phyloP scores from a whole-genome alignment of 2,329 filamentous ascomycete genomes.

The Penicillium concentricum region DNA sequence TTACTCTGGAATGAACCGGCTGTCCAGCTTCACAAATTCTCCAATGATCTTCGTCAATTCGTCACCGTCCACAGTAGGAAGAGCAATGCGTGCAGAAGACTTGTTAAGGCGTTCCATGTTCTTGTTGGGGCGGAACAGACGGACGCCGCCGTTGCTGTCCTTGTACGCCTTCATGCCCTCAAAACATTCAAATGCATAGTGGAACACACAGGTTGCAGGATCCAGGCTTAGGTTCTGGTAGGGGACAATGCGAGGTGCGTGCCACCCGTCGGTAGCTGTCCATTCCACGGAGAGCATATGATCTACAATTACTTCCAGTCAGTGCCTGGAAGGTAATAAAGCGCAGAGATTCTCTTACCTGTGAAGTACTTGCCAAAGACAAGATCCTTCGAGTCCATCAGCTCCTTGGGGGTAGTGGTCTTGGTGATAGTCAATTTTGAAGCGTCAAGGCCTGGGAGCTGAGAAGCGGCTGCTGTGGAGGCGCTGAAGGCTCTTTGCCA shows the following conservation, averaged over 20 bases:
- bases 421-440: constrained; percentile 71
- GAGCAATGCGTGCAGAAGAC: constrained; percentile 84
- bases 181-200: constrained; percentile 98
- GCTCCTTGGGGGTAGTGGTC: constrained; percentile 71
- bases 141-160: constrained; percentile 72
- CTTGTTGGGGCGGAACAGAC: constrained; percentile 89
- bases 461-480: constrained; percentile 30
- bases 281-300: constrained; percentile 97
- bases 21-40: constrained; percentile 75
- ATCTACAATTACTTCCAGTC: constrained; percentile 56
- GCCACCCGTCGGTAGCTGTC: constrained; percentile 82
- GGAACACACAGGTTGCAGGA: constrained; percentile 93
- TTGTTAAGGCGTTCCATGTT: constrained; percentile 96
- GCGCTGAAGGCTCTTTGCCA: constrained; percentile 52
- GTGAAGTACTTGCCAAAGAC: constrained; percentile 91
- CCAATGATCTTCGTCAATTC: constrained; percentile 78
- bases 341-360: constrained; percentile 52
- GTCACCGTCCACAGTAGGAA: constrained; percentile 77
- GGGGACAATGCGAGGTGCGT: constrained; percentile 76
- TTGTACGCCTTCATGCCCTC: constrained; percentile 99
- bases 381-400: constrained; percentile 74
- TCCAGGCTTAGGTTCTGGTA: constrained; percentile 98
- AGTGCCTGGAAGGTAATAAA: constrained; percentile 9
- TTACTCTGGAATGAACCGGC: constrained; percentile 82
- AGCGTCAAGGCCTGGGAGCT: constrained; percentile 69